phyloP scores from a whole-genome alignment of 495 filamentous ascomycete species.

The Friedmanniomyces endolithicus region DNA sequence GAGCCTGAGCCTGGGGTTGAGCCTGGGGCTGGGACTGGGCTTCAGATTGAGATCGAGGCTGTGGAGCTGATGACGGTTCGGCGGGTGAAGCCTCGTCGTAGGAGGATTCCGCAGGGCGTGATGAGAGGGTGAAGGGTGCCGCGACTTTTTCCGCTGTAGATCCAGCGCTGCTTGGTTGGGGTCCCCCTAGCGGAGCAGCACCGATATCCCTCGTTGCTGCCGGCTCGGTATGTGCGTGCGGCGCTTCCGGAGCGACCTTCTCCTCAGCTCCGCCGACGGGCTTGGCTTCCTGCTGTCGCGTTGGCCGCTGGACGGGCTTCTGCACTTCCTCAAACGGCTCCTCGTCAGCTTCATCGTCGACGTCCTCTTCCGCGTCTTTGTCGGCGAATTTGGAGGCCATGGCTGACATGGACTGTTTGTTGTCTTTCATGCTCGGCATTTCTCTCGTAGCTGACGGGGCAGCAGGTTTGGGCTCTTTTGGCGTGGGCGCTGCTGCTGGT shows the following conservation, averaged over 20 bases:
- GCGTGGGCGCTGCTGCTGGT: conserved; percentile 38
- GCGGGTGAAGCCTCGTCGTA: not conserved
- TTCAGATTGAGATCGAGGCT: conserved; percentile 7
- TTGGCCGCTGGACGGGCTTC: conserved; percentile 46
- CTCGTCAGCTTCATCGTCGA: conserved; percentile 44
- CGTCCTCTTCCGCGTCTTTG: conserved; percentile 43
- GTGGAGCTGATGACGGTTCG: not conserved
- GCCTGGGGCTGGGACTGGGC: too few species aligned
- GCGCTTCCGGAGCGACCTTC: not conserved
- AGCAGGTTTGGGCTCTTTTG: conserved; percentile 40
- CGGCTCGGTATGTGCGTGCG: not conserved
- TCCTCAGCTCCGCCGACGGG: not conserved
- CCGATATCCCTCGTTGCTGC: not conserved
- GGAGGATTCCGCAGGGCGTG: not conserved
- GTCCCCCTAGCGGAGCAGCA: not conserved
- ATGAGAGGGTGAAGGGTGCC: conserved; percentile 7
- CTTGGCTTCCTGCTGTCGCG: not conserved
- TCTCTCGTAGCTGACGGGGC: conserved; percentile 32
- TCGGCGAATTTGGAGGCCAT: conserved; percentile 79
- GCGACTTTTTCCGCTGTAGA: conserved; percentile 23
- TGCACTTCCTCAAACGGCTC: conserved; percentile 72
- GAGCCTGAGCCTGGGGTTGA: conserved; percentile 13
- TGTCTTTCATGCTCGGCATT: conserved; percentile 55
- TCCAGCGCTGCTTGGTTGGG: conserved; percentile 6
- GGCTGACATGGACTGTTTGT: conserved; percentile 69